Percentiles rank a stretch among this genome's conserved stretches.
phyloP scores from a whole-genome alignment of 2,329 filamentous ascomycete species.

The Nemania sp. region DNA sequence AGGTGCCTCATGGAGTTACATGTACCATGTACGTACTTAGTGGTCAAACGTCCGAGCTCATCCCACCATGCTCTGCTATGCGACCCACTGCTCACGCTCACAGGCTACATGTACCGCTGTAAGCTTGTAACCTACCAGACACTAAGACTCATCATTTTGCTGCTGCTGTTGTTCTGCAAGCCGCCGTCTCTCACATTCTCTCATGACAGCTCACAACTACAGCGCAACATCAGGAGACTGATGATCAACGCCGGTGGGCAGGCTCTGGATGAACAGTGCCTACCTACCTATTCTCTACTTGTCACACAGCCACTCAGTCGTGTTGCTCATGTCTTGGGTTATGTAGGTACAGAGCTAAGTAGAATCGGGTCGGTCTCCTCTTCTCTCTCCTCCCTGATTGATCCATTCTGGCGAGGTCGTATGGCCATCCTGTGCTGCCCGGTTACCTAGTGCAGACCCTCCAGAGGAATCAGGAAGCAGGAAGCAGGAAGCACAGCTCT shows the following conservation, averaged over 20 bases:
- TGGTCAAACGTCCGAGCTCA: neutral
- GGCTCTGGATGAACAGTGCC: neutral
- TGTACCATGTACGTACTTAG: neutral
- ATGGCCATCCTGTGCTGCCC: too few relatives aligned
- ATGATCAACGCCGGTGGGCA: too few relatives aligned
- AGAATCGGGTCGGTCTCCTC: too few relatives aligned
- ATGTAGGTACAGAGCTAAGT: too few relatives aligned
- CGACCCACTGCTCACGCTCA: neutral
- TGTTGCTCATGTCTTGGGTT: too few relatives aligned
- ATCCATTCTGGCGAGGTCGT: too few relatives aligned
- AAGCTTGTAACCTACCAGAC: neutral
- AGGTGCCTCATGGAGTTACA: too few relatives aligned
- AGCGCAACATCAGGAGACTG: neutral
- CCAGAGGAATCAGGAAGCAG: too few relatives aligned
- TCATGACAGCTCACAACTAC: neutral
- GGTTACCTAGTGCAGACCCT: neutral
- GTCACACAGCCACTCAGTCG: conserved; percentile 14
- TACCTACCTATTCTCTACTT: neutral
- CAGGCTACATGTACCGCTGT: too few relatives aligned
- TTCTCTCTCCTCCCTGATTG: too few relatives aligned
- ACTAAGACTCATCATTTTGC: conserved; percentile 1
- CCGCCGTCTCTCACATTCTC: conserved; percentile 10
- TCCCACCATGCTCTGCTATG: neutral
- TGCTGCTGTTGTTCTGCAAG: conserved; percentile 4
- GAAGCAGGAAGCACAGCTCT: conserved; percentile 13